Evolutionary conservation across 352 stramenopile genomes (phyloP).

Genomic region (Thalassiosira exigua): DNA sequence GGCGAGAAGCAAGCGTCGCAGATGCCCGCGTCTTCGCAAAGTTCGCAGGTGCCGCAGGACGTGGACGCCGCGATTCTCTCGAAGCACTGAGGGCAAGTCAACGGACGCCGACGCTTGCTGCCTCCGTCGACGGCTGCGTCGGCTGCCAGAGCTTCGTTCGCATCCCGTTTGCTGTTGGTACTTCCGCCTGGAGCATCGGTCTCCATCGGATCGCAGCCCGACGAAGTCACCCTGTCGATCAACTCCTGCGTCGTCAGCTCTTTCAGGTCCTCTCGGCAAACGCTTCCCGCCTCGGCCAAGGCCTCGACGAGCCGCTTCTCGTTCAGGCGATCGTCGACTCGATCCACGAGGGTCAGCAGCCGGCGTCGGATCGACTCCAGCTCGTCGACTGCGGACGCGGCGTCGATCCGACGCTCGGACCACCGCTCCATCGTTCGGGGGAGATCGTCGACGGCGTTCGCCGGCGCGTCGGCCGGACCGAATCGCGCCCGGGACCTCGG

Average conservation of each 20-base stretch:
- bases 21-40: conserved; percentile 53
- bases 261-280: not conserved
- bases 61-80: conserved; percentile 4
- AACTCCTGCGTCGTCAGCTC: conserved; percentile 36
- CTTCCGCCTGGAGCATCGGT: not conserved
- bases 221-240: conserved; percentile 19
- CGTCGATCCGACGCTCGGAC: conserved; percentile 57
- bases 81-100: conserved; percentile 44
- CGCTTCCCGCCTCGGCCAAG: not conserved
- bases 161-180: not conserved
- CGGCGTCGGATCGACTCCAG: conserved; percentile 53
- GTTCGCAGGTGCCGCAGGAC: conserved; percentile 14
- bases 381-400: conserved; percentile 36
- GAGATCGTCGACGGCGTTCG: not conserved
- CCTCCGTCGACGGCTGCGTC: not conserved
- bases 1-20: conserved; percentile 32
- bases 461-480: too few species aligned
- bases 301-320: conserved; percentile 40
- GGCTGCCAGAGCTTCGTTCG: not conserved
- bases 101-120: conserved; percentile 11
- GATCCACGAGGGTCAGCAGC: conserved; percentile 45
- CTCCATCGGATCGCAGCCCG: not conserved
- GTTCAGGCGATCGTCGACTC: conserved; percentile 37
- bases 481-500: not conserved
- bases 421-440: conserved; percentile 29